Conservation (phyloP, 139 green algal genomes). For the Dunaliella primolecta region DNA sequence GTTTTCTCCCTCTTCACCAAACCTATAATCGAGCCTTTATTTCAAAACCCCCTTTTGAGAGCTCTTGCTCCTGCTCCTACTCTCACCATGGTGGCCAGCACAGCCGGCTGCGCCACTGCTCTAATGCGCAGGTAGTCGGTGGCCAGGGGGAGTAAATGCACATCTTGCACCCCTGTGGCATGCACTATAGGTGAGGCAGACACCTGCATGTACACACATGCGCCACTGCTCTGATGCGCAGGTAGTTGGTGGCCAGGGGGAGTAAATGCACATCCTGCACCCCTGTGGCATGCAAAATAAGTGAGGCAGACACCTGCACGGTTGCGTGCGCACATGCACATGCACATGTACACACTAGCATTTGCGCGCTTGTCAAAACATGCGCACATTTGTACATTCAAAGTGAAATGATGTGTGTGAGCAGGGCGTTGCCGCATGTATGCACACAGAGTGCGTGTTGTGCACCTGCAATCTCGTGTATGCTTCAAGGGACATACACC, state of each 20-base stretch:
- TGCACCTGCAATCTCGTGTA: no score
- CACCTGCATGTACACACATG: conserved; percentile 12
- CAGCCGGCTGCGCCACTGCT: conserved; percentile 64
- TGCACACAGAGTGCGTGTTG: no score
- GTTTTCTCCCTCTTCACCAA: no score
- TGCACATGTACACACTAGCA: background rate
- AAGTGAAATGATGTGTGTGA: no score
- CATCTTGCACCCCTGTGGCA: conserved; percentile 35
- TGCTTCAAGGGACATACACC: no score
- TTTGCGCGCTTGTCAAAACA: no score
- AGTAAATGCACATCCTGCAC: conserved; percentile 51
- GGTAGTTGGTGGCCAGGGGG: conserved; percentile 49
- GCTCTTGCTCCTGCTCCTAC: no score
- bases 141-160: conserved; percentile 45
- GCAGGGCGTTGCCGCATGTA: no score
- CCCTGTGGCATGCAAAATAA: conserved; percentile 18
- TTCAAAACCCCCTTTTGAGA: no score
- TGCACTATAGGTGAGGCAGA: conserved; percentile 1
- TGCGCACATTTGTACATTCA: no score
- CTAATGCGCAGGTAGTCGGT: conserved; percentile 69
- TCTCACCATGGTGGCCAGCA: conserved; percentile 61
- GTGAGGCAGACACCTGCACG: background rate
- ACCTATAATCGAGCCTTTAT: no score
- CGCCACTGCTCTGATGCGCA: conserved; percentile 69
- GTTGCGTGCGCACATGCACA: background rate